Base-by-base conservation (phyloP, 2,329 filamentous ascomycete genomes). In the Epichloe gansuensis region DNA sequence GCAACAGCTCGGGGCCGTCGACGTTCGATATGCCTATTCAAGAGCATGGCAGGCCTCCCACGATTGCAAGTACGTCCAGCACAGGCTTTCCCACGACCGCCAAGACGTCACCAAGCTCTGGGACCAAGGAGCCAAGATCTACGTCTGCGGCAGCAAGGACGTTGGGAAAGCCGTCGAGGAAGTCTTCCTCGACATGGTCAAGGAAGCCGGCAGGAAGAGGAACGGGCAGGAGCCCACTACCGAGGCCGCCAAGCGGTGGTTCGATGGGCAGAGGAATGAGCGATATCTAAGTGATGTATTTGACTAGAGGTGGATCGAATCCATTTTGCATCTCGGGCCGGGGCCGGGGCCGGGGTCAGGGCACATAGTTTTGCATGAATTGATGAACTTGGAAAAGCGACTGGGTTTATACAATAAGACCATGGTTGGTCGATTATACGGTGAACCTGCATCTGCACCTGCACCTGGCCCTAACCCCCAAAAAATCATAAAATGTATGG, bases 281-380 rank as follows among this genome's bases (percentile, higher is more conserved):
- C 67, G 80, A 28, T 83, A 77, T 58, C 75, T 77, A 15, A 78
- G 75, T 3, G 80, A 83, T 67, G 79, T 83, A 13, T 83, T 83
- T 69, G 76, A 79, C 57, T 79, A 66, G 55, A 23, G 17, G 17
- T 21, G 17, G 17, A 21, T 21, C 17, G 17, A 2, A 21, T 21
- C 17, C 17, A 21, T 21, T 21, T 21, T 21, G 17, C 17, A 21
- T 21, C 17, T 21, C 17, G 17, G 17, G 17, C 17, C 17, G 17
- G 17, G 17, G 17, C 17, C 17, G 2, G 17, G 17, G 17, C 17
- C 17, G 17, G 17, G 17, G 17, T 2, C 17, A 21, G 17, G 17
- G 17, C 17, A 21, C 17, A 21, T 21, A 21, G 1, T 21, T 21
- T 21, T 21, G 17, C 17, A 21, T 21, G 17, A 21, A 21, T 21